A percentile compares a stretch with the other conserved stretches of the same genome.
These are phyloP conservation scores for Pseudogymnoascus pannorum DNA, from an alignment of 2,329 filamentous ascomycete genomes.

Conservation along the genomic window DNA sequence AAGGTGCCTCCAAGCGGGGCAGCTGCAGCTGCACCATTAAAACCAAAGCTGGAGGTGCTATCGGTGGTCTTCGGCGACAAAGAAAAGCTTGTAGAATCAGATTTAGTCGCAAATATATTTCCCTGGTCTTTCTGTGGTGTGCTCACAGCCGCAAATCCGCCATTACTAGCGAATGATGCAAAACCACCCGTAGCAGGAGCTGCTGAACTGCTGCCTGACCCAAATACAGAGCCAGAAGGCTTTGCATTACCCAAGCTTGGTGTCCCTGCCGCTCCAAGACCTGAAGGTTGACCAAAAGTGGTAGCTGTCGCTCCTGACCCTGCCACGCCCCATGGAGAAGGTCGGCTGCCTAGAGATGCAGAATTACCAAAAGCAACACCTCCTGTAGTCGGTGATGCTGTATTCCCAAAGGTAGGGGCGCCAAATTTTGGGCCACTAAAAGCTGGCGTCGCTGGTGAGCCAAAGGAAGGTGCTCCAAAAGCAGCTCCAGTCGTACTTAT, in stretches of 20 bases:
- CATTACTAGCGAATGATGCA: slow-evolving; percentile 45
- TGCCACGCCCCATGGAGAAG: slow-evolving; percentile 46
- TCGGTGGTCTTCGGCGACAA: slow-evolving; percentile 29
- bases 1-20: slow-evolving; percentile 23
- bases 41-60: slow-evolving; percentile 18
- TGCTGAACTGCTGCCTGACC: slow-evolving; percentile 24
- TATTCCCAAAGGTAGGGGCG: slow-evolving; percentile 44
- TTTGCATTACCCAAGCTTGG: slow-evolving; percentile 31
- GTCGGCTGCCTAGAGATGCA: slow-evolving; percentile 37
- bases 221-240: slow-evolving; percentile 31
- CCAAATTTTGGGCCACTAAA: slow-evolving; percentile 28
- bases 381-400: slow-evolving; percentile 24
- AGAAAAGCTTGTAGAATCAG: background rate
- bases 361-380: slow-evolving; percentile 24
- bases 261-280: slow-evolving; percentile 33
- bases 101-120: slow-evolving; percentile 24
- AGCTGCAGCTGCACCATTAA: slow-evolving; percentile 9
- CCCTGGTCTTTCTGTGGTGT: slow-evolving; percentile 29
- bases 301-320: slow-evolving; percentile 25
- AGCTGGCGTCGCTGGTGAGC: slow-evolving; percentile 25
- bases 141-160: slow-evolving; percentile 42
- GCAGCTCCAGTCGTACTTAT: slow-evolving; percentile 14
- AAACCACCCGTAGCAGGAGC: slow-evolving; percentile 40
- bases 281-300: slow-evolving; percentile 49
- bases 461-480: slow-evolving; percentile 25